Evolutionary conservation across 352 stramenopile genomes (phyloP).

Genomic region (Sclerospora graminicola): DNA sequence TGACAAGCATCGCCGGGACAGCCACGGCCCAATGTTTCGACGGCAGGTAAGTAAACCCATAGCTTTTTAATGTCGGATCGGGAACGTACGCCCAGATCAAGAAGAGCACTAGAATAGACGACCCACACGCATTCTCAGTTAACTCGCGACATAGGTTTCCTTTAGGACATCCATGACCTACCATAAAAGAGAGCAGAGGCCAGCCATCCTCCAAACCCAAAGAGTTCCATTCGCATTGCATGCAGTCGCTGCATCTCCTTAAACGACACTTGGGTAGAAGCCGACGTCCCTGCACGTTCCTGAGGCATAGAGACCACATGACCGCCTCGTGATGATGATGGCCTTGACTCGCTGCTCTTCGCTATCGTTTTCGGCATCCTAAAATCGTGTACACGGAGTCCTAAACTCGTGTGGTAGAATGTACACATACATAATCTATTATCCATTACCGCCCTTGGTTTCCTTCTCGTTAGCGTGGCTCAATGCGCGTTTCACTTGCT

Average conservation of each 20-base stretch:
- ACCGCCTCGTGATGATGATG: no score
- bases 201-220: conserved; percentile 80
- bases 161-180: conserved; percentile 12
- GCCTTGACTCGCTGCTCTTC: no score
- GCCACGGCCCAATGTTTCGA: conserved; percentile 87
- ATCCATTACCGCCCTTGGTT: no score
- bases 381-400: no score
- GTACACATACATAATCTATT: no score
- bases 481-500: conserved; percentile 69
- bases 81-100: conserved; percentile 85
- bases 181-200: conserved; percentile 70
- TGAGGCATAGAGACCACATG: background rate
- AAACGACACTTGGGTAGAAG: conserved; percentile 43
- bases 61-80: conserved; percentile 56
- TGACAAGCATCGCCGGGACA: conserved; percentile 71
- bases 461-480: conserved; percentile 19
- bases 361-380: no score
- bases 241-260: conserved; percentile 72
- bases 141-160: no score
- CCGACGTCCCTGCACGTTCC: background rate
- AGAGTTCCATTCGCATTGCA: conserved; percentile 79
- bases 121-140: no score
- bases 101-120: conserved; percentile 65
- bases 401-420: no score
- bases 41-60: conserved; percentile 84